A percentile compares a stretch with the other conserved stretches of the same genome.
Conservation (phyloP, 1,139 yeast species). For the Protomyces inundatus region DNA sequence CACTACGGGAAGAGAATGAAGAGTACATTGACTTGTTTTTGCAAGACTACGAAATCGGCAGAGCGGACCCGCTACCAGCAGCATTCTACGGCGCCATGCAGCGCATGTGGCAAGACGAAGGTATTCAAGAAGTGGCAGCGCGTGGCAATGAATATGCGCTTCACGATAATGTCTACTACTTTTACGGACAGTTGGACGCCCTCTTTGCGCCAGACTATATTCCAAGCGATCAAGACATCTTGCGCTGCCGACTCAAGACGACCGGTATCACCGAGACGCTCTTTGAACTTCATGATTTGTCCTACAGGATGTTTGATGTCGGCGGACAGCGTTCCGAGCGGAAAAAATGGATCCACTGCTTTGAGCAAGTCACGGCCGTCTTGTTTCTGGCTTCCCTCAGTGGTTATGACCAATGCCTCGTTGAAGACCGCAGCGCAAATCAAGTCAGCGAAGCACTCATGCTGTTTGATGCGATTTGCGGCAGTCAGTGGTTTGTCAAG, state of each 20-base stretch:
- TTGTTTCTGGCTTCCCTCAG: constrained; percentile 86
- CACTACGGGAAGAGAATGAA: constrained; percentile 27
- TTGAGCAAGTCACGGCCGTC: constrained; percentile 84
- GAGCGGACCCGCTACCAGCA: constrained; percentile 28
- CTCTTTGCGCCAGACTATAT: constrained; percentile 55
- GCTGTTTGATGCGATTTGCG: constrained; percentile 76
- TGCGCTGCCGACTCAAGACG: constrained; percentile 87
- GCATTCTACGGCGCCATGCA: constrained; percentile 34
- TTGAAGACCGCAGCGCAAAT: constrained; percentile 84
- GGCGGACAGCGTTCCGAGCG: constrained; percentile 97
- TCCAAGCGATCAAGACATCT: constrained; percentile 75
- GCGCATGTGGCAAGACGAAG: constrained; percentile 53
- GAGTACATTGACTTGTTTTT: constrained; percentile 27
- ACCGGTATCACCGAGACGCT: constrained; percentile 90
- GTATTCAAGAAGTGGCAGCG: constrained; percentile 54
- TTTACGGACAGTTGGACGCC: constrained; percentile 32
- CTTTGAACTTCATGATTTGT: constrained; percentile 62
- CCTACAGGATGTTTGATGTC: constrained; percentile 67
- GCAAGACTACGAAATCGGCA: constrained; percentile 31
- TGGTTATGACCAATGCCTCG: constrained; percentile 85
- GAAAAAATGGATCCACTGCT: constrained; percentile 93
- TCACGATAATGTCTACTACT: constrained; percentile 77
- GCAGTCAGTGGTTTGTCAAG: constrained; percentile 74
- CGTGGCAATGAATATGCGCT: constrained; percentile 72
- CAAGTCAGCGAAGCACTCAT: constrained; percentile 86